Base-by-base conservation (phyloP, 768 basidiomycete genomes). In the Termitomyces sp. region DNA sequence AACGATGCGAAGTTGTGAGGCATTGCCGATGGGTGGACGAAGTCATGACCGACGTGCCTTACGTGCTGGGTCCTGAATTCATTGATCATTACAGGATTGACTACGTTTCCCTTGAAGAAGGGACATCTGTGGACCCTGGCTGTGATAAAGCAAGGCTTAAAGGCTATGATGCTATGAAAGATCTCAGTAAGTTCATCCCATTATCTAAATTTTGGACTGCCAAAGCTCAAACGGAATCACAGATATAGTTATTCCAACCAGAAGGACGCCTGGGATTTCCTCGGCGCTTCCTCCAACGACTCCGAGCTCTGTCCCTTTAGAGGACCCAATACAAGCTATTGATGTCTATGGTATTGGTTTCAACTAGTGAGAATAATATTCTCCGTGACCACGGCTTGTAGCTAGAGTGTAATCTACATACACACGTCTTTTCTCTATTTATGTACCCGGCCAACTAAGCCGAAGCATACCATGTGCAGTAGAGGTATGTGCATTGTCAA, bases 1-100 rank as follows among this genome's bases (percentile, higher is more conserved):
- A 55, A 44, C 89, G 88, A 58, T 78, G 93, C 63, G 97, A 98
- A 71, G 83, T 89, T 6, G 88, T 88, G 20, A 79, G 91, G 18
- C 93, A 98, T 68, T 95, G 95, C 68, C 83, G 92, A 54, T 99
- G 96, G 96, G 94, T 94, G 1, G 94, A 97, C 66, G 89, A 98
- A 72, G 87, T 99, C 47, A 76, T 96, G 29, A 80, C 89, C 5
- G 89, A 92, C 35, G 90, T 88, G 4, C 97, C 97, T 1, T 98
- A 95, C 94, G 76, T 91, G 35, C 76, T 98, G 57, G 83, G 86
- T 60, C 74, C 86, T 47, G 85, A 79, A 1, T 99, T 97, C 68
- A 60, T 98, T 31, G 81, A 91, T 38, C 86, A 88, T 68, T 84
- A 91, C 68, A 69, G 85, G 68, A 96, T 99, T 58, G 97, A 99